Percentiles rank a stretch among this genome's conserved stretches.
phyloP scores from a whole-genome alignment of 179 eudicot species.

The Spergularia azorica region DNA sequence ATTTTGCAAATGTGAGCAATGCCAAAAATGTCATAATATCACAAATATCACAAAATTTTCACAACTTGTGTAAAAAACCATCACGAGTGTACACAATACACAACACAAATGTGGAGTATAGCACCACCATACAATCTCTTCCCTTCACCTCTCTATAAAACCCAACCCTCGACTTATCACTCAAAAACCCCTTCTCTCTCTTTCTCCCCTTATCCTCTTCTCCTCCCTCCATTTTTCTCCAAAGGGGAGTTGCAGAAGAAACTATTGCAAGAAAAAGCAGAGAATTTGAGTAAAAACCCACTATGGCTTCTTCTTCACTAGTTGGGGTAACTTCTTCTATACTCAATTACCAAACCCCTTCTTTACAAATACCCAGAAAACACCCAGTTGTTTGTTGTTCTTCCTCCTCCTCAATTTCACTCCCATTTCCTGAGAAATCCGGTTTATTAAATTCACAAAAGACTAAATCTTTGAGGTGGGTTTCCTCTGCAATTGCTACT shows the following conservation, averaged over 20 bases:
- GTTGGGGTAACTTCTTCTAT: slow-evolving; percentile 50
- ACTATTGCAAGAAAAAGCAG: background rate
- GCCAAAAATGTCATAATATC: too few relatives aligned
- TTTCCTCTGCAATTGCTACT: slow-evolving; percentile 58
- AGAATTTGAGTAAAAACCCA: background rate
- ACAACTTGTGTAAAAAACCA: background rate
- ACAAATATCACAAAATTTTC: slow-evolving; percentile 2
- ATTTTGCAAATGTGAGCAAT: too few relatives aligned
- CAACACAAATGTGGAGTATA: slow-evolving; percentile 31
- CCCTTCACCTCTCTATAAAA: slow-evolving; percentile 11
- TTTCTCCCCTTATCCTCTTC: slow-evolving; percentile 18
- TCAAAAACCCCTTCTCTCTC: slow-evolving; percentile 10
- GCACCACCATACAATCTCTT: slow-evolving; percentile 36
- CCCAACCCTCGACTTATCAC: slow-evolving; percentile 32
- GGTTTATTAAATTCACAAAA: slow-evolving; percentile 33
- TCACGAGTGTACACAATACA: background rate
- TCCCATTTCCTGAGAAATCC: slow-evolving; percentile 42
- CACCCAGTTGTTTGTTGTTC: slow-evolving; percentile 20
- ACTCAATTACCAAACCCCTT: slow-evolving; percentile 46
- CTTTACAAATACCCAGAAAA: slow-evolving; percentile 36
- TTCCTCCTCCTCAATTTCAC: slow-evolving; percentile 25
- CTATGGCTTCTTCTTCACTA: slow-evolving; percentile 67
- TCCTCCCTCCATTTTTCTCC: slow-evolving; percentile 17
- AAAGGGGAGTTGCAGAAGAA: background rate
- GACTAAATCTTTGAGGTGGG: slow-evolving; percentile 34